Base-by-base conservation (phyloP, 768 basidiomycete species). In the Ramaria rubella region DNA sequence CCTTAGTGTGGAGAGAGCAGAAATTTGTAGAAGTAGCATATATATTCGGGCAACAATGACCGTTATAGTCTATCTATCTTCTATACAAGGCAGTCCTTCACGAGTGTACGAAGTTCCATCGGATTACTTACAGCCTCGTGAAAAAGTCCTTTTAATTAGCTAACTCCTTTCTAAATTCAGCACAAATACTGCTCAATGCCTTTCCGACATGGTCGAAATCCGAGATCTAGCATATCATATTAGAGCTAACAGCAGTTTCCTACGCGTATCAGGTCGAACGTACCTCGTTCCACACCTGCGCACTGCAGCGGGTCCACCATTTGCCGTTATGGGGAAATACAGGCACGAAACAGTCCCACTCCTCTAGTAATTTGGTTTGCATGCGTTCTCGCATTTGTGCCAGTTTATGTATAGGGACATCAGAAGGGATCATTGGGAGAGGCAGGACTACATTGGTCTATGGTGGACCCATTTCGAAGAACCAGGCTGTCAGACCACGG, bases 261-360 rank as follows among this genome's bases (percentile, higher is more conserved):
- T 27, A 15, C 11, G 21, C 17, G n/a, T 30, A 56, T n/a, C 8
- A 24, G 15, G 19, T 19, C 24, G 0, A 48, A 30, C 67, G 26
- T 55, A 79, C 77, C 69, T 79, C 76, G 54, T 69, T 75, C 66
- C 68, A 80, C 0, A 80, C 65, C 57, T 80, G 79, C 2, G 73
- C 73, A 57, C 77, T 76, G 52, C 71, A 73, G 21, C 79, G 67
- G 0, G 71, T 72, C 78, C 77, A 79, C 77, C 77, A 79, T 17
- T 60, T 60, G 0, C 66, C 68, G 46, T 74, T 69, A 52, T 77
- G 73, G 44, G 70, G 67, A 55, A 68, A 77, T 36, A 64, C 59
- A 1, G 68, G 63, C 1, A 69, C 65, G 58, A 64, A 76, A 3
- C 69, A 68, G 26, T 77, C 76, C 29, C 70, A 60, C 4, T 71